Evolutionary conservation across 768 basidiomycete species (phyloP).

Genomic region (Suillus fuscotomentosus): DNA sequence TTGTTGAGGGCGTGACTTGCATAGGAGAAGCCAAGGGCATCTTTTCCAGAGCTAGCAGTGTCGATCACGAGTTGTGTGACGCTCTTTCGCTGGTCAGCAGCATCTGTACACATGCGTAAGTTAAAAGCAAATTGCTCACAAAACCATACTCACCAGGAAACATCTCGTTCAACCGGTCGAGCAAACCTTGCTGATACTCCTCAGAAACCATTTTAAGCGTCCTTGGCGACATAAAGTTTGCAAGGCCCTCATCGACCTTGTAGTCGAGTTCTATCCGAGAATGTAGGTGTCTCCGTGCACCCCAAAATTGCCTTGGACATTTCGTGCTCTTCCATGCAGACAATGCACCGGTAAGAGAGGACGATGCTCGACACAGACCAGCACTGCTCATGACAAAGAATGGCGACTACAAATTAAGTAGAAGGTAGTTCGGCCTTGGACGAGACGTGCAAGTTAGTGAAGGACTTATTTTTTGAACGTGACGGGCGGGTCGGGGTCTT

Average conservation of each 20-base stretch:
- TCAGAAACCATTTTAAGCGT: constrained; percentile 70
- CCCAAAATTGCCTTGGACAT: constrained; percentile 14
- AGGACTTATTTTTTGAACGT: constrained; percentile 12
- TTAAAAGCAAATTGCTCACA: not conserved
- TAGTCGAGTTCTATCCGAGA: constrained; percentile 59
- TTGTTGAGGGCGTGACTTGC: constrained; percentile 93
- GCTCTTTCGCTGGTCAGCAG: constrained; percentile 50
- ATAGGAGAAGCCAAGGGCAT: constrained; percentile 82
- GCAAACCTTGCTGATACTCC: constrained; percentile 85
- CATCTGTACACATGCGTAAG: constrained; percentile 37
- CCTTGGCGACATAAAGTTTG: constrained; percentile 72
- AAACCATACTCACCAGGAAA: constrained; percentile 55
- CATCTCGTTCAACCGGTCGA: constrained; percentile 74
- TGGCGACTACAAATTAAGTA: not conserved
- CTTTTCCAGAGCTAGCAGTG: constrained; percentile 54
- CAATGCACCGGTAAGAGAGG: constrained; percentile 17
- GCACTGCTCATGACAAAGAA: constrained; percentile 19
- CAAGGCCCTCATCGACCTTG: constrained; percentile 67
- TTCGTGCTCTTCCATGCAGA: constrained; percentile 15
- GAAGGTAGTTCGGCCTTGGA: constrained; percentile 1
- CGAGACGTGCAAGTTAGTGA: not conserved
- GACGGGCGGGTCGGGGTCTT: constrained; percentile 11
- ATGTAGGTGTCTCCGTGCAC: constrained; percentile 43
- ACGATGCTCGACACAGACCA: constrained; percentile 21
- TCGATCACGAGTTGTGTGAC: constrained; percentile 74